A percentile compares a stretch with the other conserved stretches of the same genome.
phyloP scores from a whole-genome alignment of 306 rosid genomes.

The Fagus crenata region DNA sequence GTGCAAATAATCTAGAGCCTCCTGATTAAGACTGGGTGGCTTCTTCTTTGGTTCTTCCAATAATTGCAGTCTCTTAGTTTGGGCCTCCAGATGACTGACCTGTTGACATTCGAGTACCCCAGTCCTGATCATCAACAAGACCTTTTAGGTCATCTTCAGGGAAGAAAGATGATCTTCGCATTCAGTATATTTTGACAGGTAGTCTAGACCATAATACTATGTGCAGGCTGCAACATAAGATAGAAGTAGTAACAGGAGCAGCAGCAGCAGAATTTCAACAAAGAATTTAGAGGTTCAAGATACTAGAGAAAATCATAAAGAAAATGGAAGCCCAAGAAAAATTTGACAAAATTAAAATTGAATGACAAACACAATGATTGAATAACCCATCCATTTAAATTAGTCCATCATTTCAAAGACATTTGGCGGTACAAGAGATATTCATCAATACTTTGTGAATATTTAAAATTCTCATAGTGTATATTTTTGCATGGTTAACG shows the following conservation, averaged over 20 bases:
- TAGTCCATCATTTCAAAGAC: too few species aligned
- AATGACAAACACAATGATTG: too few species aligned
- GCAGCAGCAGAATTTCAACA: neutral
- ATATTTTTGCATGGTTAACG: too few species aligned
- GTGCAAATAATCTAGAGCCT: slow-evolving; percentile 57
- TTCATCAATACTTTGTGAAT: too few species aligned
- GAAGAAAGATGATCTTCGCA: slow-evolving; percentile 9
- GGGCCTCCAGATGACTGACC: slow-evolving; percentile 29
- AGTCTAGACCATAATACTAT: neutral
- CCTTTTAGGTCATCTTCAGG: slow-evolving; percentile 17
- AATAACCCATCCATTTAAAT: too few species aligned
- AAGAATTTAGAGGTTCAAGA: neutral
- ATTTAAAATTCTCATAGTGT: too few species aligned
- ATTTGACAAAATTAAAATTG: neutral
- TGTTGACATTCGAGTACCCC: slow-evolving; percentile 34
- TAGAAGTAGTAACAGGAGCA: too few species aligned
- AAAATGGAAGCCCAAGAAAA: neutral
- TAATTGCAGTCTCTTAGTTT: slow-evolving; percentile 44
- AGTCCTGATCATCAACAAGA: slow-evolving; percentile 27
- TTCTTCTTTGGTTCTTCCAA: slow-evolving; percentile 45
- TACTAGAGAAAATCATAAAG: too few species aligned
- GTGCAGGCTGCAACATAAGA: neutral
- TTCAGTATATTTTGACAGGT: neutral
- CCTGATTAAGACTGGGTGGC: slow-evolving; percentile 74
- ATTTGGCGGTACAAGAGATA: too few species aligned